Base-by-base conservation (phyloP, 2,329 filamentous ascomycete genomes). In the Ophiosphaerella narmari region DNA sequence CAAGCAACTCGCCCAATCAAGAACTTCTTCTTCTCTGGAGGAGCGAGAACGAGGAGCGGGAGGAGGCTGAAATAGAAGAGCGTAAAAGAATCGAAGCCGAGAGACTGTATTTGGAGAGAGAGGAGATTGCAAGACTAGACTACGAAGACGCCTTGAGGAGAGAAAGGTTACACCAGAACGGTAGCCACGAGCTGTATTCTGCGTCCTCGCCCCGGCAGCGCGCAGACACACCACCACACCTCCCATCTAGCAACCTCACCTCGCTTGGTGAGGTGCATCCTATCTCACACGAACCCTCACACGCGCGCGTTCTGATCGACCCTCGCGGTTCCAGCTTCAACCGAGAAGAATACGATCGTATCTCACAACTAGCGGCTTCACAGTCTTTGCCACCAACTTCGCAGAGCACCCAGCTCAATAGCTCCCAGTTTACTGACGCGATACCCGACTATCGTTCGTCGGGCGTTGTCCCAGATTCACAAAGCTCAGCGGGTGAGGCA, bases 21-120 rank as follows among this genome's bases (percentile, higher is more conserved):
- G 39, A 50, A n/a, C 64, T 74, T 5, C 55, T 77, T 2, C 55
- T 56, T 7, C 66, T 74, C 44, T 75, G 57, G 53, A 52, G 66
- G 36, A 40, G 44, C 54, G 52, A 24, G 43, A 32, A 40, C n/a
- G 37, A 48, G 11, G 46, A 14, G 26, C 42, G 26, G 18, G 21
- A 21, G 18, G 18, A 21, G 18, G 18, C 18, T 21, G 4, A 21
- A 21, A 21, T 21, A 21, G 4, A 39, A 39, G 21, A 18, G 24
- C 23, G 4, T 21, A 21, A 21, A 29, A 29, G 11, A 29, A 8
- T 29, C 7, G 26, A 29, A 29, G 11, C 26, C 26, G 11, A 29
- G 26, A 29, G 26, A 29, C 11, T 29, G 26, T 8, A 29, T 8
- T 7, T 29, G 18, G 18, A 21, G 18, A 21, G 18, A 21, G 18